Evolutionary conservation across 2,329 filamentous ascomycete genomes (phyloP).

Genomic region (Biscogniauxia mediterranea): DNA sequence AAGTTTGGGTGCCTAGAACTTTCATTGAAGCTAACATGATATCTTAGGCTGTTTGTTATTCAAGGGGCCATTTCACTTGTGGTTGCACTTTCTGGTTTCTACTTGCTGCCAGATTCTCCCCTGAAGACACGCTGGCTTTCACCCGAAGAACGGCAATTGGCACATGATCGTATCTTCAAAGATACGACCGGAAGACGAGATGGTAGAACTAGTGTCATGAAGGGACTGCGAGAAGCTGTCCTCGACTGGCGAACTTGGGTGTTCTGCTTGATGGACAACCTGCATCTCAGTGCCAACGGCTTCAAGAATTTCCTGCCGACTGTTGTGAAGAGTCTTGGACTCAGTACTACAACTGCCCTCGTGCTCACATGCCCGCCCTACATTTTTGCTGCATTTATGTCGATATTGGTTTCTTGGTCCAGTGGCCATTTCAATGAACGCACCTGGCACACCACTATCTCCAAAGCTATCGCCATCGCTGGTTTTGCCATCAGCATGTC

Average conservation of each 20-base stretch:
- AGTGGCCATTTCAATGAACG: slow-evolving; percentile 47
- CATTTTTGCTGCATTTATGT: slow-evolving; percentile 28
- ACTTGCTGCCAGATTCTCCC: slow-evolving; percentile 37
- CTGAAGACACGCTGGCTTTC: slow-evolving; percentile 43
- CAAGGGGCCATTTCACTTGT: slow-evolving; percentile 20
- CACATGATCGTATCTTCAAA: slow-evolving; percentile 37
- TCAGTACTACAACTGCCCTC: slow-evolving; percentile 43
- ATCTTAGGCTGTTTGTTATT: slow-evolving; percentile 22
- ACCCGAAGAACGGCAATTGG: slow-evolving; percentile 42
- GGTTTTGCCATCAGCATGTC: slow-evolving; percentile 28
- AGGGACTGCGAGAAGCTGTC: slow-evolving; percentile 40
- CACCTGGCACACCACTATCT: slow-evolving; percentile 45
- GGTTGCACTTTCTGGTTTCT: slow-evolving; percentile 27
- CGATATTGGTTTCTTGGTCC: slow-evolving; percentile 38
- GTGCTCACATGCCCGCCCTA: slow-evolving; percentile 46
- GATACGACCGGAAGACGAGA: slow-evolving; percentile 35
- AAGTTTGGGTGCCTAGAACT: neutral
- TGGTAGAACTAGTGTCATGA: slow-evolving; percentile 33
- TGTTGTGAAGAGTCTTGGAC: slow-evolving; percentile 43
- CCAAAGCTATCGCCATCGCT: slow-evolving; percentile 39
- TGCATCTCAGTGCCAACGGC: slow-evolving; percentile 34
- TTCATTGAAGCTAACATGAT: neutral
- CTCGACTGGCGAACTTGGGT: slow-evolving; percentile 44
- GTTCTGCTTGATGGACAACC: slow-evolving; percentile 45
- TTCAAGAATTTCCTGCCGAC: slow-evolving; percentile 32